Evolutionary conservation across 257 asterid species (phyloP).

Genomic region (Solanum virginianum): DNA sequence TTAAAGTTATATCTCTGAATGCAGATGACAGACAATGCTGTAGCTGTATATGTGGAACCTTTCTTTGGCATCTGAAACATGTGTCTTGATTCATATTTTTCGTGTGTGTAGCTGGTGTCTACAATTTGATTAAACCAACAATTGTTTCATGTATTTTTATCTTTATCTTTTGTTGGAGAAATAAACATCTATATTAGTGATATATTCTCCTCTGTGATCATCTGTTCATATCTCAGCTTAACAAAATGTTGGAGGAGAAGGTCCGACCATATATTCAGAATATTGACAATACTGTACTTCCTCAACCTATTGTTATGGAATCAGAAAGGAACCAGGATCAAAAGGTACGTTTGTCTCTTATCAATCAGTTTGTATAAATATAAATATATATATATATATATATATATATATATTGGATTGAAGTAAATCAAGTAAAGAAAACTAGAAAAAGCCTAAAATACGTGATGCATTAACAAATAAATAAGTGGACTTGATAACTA

Average conservation of each 20-base stretch:
- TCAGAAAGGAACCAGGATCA: slow-evolving; percentile 28
- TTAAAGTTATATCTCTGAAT: not conserved
- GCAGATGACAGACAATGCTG: not conserved
- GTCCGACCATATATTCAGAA: slow-evolving; percentile 64
- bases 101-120: not conserved
- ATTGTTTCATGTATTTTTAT: not conserved
- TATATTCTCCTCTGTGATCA: not conserved
- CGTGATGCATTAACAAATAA: not conserved
- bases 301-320: slow-evolving; percentile 51
- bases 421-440: not conserved
- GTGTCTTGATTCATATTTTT: not conserved
- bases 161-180: not conserved
- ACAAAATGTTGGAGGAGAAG: slow-evolving; percentile 78
- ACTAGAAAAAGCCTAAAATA: not conserved
- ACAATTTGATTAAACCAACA: not conserved
- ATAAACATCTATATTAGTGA: not conserved
- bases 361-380: not conserved
- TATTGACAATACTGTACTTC: slow-evolving; percentile 40
- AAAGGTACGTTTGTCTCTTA: slow-evolving; percentile 29
- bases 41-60: not conserved
- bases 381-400: too few species aligned
- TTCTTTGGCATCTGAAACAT: not conserved
- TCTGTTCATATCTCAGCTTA: slow-evolving; percentile 41
- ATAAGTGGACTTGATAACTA: not conserved
- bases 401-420: not conserved